Conservation (phyloP, 2,329 filamentous ascomycete species). For the Beauveria medogensis region DNA sequence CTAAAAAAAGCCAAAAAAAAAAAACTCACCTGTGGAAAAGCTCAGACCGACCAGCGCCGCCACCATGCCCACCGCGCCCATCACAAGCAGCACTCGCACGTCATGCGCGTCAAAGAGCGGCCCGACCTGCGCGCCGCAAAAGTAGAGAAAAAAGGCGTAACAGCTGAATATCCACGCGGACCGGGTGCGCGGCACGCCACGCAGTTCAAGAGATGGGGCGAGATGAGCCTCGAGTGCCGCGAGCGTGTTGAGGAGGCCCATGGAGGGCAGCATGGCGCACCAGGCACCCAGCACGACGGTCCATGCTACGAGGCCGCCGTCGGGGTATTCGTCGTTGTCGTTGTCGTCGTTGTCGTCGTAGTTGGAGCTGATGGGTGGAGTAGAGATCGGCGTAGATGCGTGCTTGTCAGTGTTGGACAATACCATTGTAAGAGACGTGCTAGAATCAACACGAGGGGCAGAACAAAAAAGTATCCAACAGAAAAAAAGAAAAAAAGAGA, state of each 20-base stretch:
- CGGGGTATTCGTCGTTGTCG: slow-evolving; percentile 44
- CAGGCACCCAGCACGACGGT: slow-evolving; percentile 65
- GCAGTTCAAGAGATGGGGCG: slow-evolving; percentile 49
- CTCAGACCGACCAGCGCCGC: slow-evolving; percentile 50
- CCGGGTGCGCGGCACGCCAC: slow-evolving; percentile 45
- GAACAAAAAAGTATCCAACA: too few relatives aligned
- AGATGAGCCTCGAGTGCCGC: slow-evolving; percentile 62
- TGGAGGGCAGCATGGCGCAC: slow-evolving; percentile 53
- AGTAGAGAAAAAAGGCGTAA: slow-evolving; percentile 63
- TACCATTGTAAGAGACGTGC: too few relatives aligned
- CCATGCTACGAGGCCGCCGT: slow-evolving; percentile 62
- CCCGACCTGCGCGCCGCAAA: slow-evolving; percentile 61
- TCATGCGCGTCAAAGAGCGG: slow-evolving; percentile 64
- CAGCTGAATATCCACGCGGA: slow-evolving; percentile 69
- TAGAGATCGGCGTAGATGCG: not conserved
- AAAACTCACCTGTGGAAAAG: slow-evolving; percentile 39
- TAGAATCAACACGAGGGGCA: not conserved
- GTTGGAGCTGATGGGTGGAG: not conserved
- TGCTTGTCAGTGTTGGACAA: too few relatives aligned
- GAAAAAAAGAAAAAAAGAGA: not conserved
- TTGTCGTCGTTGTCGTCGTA: not conserved
- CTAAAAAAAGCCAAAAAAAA: too few relatives aligned
- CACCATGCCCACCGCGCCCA: slow-evolving; percentile 49
- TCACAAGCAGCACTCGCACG: slow-evolving; percentile 48
- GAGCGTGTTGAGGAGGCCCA: slow-evolving; percentile 60